Evolutionary conservation across 768 basidiomycete genomes (phyloP).

Genomic region (Phanerodontia chrysosporium): DNA sequence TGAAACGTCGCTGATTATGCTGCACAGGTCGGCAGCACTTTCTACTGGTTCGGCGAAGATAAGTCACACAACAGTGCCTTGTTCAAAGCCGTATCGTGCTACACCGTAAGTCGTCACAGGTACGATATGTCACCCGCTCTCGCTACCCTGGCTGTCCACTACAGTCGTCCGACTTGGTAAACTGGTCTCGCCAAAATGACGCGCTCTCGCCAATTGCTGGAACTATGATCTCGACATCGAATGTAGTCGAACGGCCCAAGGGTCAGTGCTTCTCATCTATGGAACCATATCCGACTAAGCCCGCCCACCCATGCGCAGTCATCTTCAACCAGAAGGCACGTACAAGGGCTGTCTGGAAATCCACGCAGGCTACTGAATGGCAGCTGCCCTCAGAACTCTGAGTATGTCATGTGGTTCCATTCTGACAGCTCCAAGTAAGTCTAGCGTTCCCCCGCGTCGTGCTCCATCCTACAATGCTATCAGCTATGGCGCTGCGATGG

Average conservation of each 20-base stretch:
- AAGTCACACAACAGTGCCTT: conserved; percentile 51
- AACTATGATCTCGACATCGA: conserved; percentile 52
- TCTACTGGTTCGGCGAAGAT: conserved; percentile 64
- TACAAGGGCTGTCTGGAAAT: neutral
- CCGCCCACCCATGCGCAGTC: conserved; percentile 28
- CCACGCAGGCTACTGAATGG: neutral
- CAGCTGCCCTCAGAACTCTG: conserved; percentile 37
- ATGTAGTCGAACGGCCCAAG: conserved; percentile 63
- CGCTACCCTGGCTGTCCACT: neutral
- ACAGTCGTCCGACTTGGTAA: conserved; percentile 46
- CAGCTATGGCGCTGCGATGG: conserved; percentile 62
- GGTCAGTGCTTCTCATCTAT: conserved; percentile 27
- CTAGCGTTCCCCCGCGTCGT: neutral
- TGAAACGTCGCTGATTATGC: neutral
- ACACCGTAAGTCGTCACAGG: conserved; percentile 33
- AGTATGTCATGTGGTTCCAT: conserved; percentile 74
- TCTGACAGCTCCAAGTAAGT: conserved; percentile 55
- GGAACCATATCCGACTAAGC: neutral
- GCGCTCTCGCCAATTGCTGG: conserved; percentile 50
- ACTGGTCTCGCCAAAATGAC: conserved; percentile 56
- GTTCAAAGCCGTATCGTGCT: conserved; percentile 58
- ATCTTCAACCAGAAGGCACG: conserved; percentile 47
- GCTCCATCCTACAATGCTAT: neutral
- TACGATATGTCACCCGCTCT: neutral
- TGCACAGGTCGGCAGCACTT: conserved; percentile 47